A percentile compares a stretch with the other conserved stretches of the same genome.
These are phyloP conservation scores for Endocalyx cinctus DNA, from an alignment of 2,329 filamentous ascomycete species.

Conservation along the genomic window DNA sequence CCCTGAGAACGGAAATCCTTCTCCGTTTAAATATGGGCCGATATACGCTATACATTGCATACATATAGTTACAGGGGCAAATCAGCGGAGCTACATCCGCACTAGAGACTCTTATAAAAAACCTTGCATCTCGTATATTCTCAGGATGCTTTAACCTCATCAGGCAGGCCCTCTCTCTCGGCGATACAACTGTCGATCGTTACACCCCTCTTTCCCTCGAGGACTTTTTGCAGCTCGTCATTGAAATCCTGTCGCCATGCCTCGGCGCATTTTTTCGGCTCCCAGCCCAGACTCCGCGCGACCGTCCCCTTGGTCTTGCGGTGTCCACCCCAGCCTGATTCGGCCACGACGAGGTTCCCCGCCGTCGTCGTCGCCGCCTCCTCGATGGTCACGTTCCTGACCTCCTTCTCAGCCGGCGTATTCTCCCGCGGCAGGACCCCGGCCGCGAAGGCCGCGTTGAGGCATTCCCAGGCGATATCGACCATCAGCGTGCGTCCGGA, in stretches of 20 bases:
- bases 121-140: too few species aligned
- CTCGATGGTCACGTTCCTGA: constrained; percentile 3
- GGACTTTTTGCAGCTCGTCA: constrained; percentile 1
- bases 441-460: constrained; percentile 10
- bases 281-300: constrained; percentile 2
- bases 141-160: not conserved
- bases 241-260: constrained; percentile 1
- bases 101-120: too few species aligned
- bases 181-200: constrained; percentile 3
- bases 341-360: constrained; percentile 8
- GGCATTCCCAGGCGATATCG: constrained; percentile 5
- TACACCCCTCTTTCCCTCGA: constrained; percentile 1
- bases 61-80: too few species aligned
- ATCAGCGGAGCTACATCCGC: too few species aligned
- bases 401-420: constrained; percentile 4
- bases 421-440: constrained; percentile 6
- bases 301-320: not conserved
- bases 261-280: not conserved
- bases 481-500: not conserved
- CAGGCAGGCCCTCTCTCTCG: not conserved
- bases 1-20: too few species aligned
- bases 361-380: constrained; percentile 10
- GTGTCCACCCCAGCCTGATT: constrained; percentile 5
- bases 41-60: too few species aligned
- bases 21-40: too few species aligned